A percentile compares a stretch with the other conserved stretches of the same genome.
phyloP scores from a whole-genome alignment of 495 filamentous ascomycete genomes.

The Halenospora varia region DNA sequence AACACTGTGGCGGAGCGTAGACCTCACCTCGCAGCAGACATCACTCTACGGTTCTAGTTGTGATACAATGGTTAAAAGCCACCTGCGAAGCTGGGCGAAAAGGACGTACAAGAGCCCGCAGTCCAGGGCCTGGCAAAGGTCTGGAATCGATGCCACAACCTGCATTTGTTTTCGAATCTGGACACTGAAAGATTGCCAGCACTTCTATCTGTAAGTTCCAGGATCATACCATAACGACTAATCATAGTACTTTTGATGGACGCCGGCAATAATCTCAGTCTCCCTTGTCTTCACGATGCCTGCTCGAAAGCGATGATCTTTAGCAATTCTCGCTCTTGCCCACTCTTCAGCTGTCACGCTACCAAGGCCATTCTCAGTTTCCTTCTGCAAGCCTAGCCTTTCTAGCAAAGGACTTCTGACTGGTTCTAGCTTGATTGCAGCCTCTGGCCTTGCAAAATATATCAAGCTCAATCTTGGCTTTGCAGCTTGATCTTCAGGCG shows the following conservation, averaged over 20 bases:
- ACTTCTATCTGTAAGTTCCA: too few relatives aligned
- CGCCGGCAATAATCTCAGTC: conserved; percentile 32
- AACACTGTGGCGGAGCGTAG: too few relatives aligned
- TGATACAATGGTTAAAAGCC: too few relatives aligned
- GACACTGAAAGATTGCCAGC: too few relatives aligned
- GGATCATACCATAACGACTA: conserved; percentile 7
- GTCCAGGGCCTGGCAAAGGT: too few relatives aligned
- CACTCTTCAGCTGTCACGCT: conserved; percentile 29
- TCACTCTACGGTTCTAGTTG: too few relatives aligned
- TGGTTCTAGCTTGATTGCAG: conserved; percentile 38
- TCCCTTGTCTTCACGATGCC: conserved; percentile 25
- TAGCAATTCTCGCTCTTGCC: conserved; percentile 31
- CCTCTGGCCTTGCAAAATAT: conserved; percentile 40
- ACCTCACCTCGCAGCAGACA: too few relatives aligned
- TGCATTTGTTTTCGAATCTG: too few relatives aligned
- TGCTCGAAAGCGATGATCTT: conserved; percentile 30
- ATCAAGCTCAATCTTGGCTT: conserved; percentile 44
- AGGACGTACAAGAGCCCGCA: too few relatives aligned
- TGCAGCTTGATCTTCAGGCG: conserved; percentile 41
- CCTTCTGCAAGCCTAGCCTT: conserved; percentile 39
- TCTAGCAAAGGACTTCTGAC: conserved; percentile 42
- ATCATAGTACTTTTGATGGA: conserved; percentile 32
- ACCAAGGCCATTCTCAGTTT: conserved; percentile 26
- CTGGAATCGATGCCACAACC: too few relatives aligned
- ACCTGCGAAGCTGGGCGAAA: too few relatives aligned